These are phyloP conservation scores for Phytophthora uliginosa DNA, from an alignment of 352 stramenopile genomes.

Conservation along the genomic window DNA sequence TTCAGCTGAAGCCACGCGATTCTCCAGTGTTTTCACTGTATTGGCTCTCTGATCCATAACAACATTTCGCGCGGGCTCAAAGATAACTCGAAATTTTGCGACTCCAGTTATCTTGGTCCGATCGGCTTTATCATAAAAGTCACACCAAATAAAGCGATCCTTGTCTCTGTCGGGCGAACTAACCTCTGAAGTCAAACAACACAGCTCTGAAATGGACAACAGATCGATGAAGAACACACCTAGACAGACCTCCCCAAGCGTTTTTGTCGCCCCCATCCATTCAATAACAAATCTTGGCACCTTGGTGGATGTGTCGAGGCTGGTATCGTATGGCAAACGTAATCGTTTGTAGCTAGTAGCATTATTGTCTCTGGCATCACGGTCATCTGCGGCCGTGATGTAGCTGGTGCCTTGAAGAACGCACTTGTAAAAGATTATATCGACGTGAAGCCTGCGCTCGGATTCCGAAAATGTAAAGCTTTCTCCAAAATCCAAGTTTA, in stretches of 20 bases:
- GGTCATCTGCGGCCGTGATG: not conserved
- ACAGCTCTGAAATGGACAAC: constrained; percentile 10
- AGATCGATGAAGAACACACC: constrained; percentile 35
- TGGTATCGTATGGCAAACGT: constrained; percentile 22
- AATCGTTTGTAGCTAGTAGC: constrained; percentile 4
- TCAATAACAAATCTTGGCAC: constrained; percentile 30
- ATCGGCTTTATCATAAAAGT: constrained; percentile 35
- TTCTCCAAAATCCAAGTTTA: constrained; percentile 31
- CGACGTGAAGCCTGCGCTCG: constrained; percentile 17
- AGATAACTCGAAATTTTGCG: constrained; percentile 28
- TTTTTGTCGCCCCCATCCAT: constrained; percentile 32
- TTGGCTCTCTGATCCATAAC: not conserved
- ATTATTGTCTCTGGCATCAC: not conserved
- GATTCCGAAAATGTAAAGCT: constrained; percentile 24
- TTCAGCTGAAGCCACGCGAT: constrained; percentile 31
- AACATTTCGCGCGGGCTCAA: constrained; percentile 2
- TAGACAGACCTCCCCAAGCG: constrained; percentile 40
- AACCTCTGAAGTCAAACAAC: constrained; percentile 4
- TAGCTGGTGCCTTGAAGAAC: constrained; percentile 10
- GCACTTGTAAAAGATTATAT: constrained; percentile 39
- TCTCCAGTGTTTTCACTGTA: not conserved
- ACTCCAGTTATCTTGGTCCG: constrained; percentile 21
- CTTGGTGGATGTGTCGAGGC: not conserved
- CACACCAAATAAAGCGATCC: constrained; percentile 26
- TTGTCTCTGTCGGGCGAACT: not conserved